Conservation (phyloP, 345 rosid genomes). For the Nephelium lappaceum region DNA sequence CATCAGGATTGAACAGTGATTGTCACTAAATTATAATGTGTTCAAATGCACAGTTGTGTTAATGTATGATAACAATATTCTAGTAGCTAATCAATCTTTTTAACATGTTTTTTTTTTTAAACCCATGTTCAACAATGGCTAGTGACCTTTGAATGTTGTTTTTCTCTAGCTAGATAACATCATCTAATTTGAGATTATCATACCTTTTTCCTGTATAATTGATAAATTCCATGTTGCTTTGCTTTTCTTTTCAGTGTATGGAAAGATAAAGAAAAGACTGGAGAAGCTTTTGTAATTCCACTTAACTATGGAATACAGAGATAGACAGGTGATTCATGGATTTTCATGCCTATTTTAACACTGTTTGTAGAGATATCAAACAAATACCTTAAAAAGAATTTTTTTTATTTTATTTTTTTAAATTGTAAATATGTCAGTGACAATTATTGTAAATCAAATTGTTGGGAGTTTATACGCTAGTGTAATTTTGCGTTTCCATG, state of each 20-base stretch:
- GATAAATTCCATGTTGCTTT: background rate
- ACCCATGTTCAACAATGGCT: background rate
- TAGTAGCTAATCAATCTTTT: background rate
- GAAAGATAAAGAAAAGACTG: background rate
- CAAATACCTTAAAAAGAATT: background rate
- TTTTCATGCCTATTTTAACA: background rate
- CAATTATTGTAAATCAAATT: background rate
- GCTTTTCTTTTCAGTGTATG: background rate
- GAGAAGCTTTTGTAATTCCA: background rate
- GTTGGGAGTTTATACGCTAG: background rate
- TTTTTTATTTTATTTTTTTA: too few species aligned
- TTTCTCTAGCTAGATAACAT: background rate
- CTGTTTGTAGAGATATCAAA: background rate
- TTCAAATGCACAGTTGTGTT: background rate
- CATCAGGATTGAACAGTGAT: background rate
- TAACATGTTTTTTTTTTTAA: background rate
- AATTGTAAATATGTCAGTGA: background rate
- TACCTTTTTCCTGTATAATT: background rate
- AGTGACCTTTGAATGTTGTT: too few species aligned
- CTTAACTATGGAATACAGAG: background rate
- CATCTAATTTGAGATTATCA: background rate
- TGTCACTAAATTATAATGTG: background rate
- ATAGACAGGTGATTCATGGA: background rate
- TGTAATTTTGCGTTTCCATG: background rate
- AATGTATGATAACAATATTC: background rate